Conservation (phyloP, 2,329 filamentous ascomycete species). For the Cytospora paraplurivora region DNA sequence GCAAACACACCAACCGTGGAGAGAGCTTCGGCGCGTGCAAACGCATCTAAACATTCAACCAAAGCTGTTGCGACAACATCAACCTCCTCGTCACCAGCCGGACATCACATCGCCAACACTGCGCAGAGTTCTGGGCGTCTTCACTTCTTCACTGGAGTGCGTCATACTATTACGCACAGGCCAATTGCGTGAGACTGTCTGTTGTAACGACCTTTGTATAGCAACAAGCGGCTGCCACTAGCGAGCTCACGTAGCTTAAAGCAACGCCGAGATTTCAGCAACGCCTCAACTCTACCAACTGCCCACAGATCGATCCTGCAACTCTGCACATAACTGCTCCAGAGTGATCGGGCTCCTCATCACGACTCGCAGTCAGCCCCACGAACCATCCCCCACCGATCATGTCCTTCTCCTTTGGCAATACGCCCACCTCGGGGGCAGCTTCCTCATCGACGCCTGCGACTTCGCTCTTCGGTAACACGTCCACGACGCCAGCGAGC, state of each 20-base stretch:
- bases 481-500: constrained; percentile 23
- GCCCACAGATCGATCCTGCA: not conserved
- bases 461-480: constrained; percentile 46
- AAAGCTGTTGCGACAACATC: constrained; percentile 25
- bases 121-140: constrained; percentile 4
- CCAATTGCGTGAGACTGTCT: constrained; percentile 1
- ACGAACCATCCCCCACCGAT: constrained; percentile 16
- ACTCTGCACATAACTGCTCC: constrained; percentile 1
- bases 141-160: constrained; percentile 4
- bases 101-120: not conserved
- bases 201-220: not conserved
- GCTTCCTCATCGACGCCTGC: constrained; percentile 45
- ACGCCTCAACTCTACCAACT: not conserved
- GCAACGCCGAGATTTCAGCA: not conserved
- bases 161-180: not conserved
- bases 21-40: constrained; percentile 22
- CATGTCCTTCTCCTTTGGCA: constrained; percentile 35
- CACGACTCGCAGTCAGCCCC: not conserved
- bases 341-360: not conserved
- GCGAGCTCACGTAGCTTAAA: constrained; percentile 4
- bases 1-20: not conserved
- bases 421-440: constrained; percentile 39
- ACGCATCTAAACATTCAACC: constrained; percentile 1
- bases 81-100: constrained; percentile 1
- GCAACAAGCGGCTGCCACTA: constrained; percentile 4